phyloP scores from a whole-genome alignment of 441 rosid species.

The Dalechampia spathulata region DNA sequence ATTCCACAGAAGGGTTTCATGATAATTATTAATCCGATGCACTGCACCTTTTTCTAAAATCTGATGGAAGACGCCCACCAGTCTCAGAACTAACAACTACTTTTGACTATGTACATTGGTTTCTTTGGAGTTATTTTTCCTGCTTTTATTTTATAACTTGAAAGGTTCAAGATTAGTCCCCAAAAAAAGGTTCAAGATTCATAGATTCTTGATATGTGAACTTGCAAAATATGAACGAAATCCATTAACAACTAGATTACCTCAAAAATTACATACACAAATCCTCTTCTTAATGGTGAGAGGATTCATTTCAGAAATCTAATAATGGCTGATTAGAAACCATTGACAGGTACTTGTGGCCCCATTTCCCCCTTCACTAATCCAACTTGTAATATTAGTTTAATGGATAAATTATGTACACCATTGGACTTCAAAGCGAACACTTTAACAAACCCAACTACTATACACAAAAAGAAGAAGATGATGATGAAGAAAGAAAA shows the following conservation, averaged over 20 bases:
- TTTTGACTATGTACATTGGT: no score
- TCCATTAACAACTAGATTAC: background rate
- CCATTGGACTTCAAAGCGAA: background rate
- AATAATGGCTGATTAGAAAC: background rate
- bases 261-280: background rate
- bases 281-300: background rate
- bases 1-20: no score
- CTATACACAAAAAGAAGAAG: background rate
- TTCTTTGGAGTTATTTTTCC: no score
- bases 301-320: background rate
- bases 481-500: background rate
- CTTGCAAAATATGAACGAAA: background rate
- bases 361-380: conserved; percentile 1
- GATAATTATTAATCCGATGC: no score
- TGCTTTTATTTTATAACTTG: no score
- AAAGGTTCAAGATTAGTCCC: no score
- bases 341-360: background rate
- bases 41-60: no score
- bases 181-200: no score
- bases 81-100: no score
- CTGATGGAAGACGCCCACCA: no score
- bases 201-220: background rate
- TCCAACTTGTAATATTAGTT: background rate
- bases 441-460: background rate
- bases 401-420: conserved; percentile 7